phyloP scores from a whole-genome alignment of 2,329 filamentous ascomycete genomes.

The Madurella fahalii region DNA sequence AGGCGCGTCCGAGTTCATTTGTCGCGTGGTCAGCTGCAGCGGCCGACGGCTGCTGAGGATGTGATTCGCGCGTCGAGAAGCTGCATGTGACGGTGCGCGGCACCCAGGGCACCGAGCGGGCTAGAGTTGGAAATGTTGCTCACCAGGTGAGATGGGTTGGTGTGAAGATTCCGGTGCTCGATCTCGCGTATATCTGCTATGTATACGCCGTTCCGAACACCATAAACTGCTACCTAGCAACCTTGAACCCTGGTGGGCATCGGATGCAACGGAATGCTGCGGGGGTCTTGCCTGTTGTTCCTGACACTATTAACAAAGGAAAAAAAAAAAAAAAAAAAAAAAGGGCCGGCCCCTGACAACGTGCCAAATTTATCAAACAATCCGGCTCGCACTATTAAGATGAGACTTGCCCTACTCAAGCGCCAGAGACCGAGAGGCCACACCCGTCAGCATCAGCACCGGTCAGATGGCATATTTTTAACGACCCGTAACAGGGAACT shows the following conservation, averaged over 20 bases:
- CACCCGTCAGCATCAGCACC: no score
- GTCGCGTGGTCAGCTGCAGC: background rate
- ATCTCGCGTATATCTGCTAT: background rate
- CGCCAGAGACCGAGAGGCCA: no score
- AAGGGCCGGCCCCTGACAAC: no score
- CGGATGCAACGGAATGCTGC: slow-evolving; percentile 9
- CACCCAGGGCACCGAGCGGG: background rate
- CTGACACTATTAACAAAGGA: no score
- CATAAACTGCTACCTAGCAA: no score
- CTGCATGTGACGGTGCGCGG: slow-evolving; percentile 7
- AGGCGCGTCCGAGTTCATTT: slow-evolving; percentile 10
- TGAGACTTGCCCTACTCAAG: no score
- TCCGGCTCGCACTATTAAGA: no score
- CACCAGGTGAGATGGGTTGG: background rate
- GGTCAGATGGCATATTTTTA: no score
- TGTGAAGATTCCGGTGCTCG: background rate
- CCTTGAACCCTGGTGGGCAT: background rate
- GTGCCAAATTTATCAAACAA: no score
- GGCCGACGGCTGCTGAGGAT: background rate
- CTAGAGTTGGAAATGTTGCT: background rate
- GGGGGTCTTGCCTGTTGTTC: slow-evolving; percentile 2
- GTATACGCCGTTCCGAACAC: background rate
- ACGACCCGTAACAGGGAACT: no score
- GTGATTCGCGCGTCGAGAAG: background rate
- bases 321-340: no score